These are phyloP conservation scores for Fraxinus sp. DNA, from an alignment of 305 asterid genomes.

Conservation along the genomic window DNA sequence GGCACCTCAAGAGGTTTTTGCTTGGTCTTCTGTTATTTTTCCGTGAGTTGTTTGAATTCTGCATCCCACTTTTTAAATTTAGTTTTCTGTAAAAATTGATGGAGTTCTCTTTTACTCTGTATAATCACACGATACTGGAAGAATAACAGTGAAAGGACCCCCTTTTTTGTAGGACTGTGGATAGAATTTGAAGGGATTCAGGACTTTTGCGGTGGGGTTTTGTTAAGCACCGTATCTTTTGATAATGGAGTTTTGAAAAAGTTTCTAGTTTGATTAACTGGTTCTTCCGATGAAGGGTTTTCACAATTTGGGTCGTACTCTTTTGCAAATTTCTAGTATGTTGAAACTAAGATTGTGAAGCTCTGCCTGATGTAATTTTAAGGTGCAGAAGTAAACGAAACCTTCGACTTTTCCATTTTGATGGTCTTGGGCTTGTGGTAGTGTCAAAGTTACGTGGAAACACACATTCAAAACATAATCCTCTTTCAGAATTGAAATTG, in stretches of 20 bases:
- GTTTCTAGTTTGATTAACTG: neutral
- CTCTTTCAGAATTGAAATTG: neutral
- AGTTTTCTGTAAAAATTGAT: neutral
- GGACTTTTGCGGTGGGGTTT: neutral
- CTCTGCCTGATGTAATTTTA: neutral
- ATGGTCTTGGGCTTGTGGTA: neutral
- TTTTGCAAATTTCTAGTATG: neutral
- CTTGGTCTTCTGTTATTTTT: constrained; percentile 81
- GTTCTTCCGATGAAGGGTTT: neutral
- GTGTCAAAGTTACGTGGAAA: neutral
- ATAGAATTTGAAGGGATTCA: neutral
- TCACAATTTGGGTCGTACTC: constrained; percentile 2
- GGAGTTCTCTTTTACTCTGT: neutral
- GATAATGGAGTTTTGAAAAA: neutral
- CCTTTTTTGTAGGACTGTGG: neutral
- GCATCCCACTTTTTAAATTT: neutral
- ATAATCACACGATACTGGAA: neutral
- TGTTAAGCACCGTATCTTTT: neutral
- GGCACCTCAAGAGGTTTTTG: constrained; percentile 56
- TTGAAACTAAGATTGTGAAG: neutral
- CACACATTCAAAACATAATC: neutral
- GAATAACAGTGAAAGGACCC: neutral
- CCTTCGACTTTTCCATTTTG: neutral
- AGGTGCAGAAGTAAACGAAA: neutral
- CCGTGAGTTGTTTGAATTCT: constrained; percentile 57